A percentile compares a stretch with the other conserved stretches of the same genome.
phyloP scores from a whole-genome alignment of 129 eudicot genomes.

The Chrysanthemum seticuspe region DNA sequence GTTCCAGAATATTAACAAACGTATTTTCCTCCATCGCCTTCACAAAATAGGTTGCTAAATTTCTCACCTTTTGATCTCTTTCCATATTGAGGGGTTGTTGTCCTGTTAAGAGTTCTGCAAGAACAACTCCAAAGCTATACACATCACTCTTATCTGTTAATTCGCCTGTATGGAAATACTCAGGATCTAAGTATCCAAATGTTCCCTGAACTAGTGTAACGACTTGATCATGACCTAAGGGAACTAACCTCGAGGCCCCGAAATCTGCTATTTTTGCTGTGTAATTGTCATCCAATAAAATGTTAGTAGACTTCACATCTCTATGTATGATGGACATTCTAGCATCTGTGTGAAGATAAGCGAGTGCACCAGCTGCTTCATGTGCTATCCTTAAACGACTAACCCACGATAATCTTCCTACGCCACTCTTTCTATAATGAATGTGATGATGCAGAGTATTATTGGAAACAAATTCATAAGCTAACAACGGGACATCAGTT shows the following conservation, averaged over 20 bases:
- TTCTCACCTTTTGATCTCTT: background rate
- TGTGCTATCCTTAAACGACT: too few species aligned
- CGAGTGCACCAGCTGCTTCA: too few species aligned
- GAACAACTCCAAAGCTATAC: constrained; percentile 17
- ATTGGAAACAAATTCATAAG: background rate
- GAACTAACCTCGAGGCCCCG: constrained; percentile 7
- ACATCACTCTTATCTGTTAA: background rate
- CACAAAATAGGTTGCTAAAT: background rate
- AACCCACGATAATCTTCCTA: too few species aligned
- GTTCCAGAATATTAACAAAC: constrained; percentile 3
- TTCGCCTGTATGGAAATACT: constrained; percentile 1
- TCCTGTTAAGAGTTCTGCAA: constrained; percentile 17
- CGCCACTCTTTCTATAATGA: too few species aligned
- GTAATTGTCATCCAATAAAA: constrained; percentile 8
- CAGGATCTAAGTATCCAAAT: constrained; percentile 14
- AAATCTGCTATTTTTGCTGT: constrained; percentile 3
- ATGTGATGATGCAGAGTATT: too few species aligned
- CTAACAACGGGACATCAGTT: background rate
- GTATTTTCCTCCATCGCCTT: background rate
- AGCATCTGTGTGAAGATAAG: too few species aligned
- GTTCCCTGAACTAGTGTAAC: constrained; percentile 6
- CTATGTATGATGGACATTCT: background rate
- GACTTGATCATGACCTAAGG: constrained; percentile 1
- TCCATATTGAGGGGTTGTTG: background rate
- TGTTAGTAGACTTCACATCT: constrained; percentile 7